Evolutionary conservation across 257 asterid species (phyloP).

Genomic region (Lycium ferocissimum): DNA sequence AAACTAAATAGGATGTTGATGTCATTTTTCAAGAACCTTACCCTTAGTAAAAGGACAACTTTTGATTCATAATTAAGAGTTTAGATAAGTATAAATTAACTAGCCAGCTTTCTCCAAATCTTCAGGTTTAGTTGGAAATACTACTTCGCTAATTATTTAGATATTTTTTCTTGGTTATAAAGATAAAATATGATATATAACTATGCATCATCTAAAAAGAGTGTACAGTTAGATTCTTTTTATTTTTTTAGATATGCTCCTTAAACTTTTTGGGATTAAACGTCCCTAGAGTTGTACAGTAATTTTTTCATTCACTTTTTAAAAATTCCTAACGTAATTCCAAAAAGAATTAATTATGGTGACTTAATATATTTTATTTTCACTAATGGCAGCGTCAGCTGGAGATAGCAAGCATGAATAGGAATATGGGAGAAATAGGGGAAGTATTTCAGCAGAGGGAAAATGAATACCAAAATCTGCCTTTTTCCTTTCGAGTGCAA

Average conservation of each 20-base stretch:
- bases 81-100: background rate
- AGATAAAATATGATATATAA: too few relatives aligned
- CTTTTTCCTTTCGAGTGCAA: conserved; percentile 71
- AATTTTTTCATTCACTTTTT: background rate
- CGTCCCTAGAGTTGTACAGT: background rate
- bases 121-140: background rate
- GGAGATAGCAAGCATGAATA: conserved; percentile 65
- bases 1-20: background rate
- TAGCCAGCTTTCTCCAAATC: background rate
- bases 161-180: too few relatives aligned
- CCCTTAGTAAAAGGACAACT: background rate
- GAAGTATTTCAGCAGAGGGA: conserved; percentile 53
- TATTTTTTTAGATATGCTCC: background rate
- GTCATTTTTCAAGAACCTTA: background rate
- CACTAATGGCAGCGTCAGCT: conserved; percentile 55
- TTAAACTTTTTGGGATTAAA: background rate
- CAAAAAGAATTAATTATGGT: background rate
- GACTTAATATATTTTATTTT: background rate
- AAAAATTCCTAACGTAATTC: background rate
- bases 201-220: too few relatives aligned
- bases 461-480: conserved; percentile 60
- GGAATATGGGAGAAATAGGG: conserved; percentile 59
- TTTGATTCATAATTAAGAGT: background rate
- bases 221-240: too few relatives aligned
- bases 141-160: background rate